A percentile compares a stretch with the other conserved stretches of the same genome.
phyloP scores from a whole-genome alignment of 345 rosid species.

The Rhodamnia argentea region DNA sequence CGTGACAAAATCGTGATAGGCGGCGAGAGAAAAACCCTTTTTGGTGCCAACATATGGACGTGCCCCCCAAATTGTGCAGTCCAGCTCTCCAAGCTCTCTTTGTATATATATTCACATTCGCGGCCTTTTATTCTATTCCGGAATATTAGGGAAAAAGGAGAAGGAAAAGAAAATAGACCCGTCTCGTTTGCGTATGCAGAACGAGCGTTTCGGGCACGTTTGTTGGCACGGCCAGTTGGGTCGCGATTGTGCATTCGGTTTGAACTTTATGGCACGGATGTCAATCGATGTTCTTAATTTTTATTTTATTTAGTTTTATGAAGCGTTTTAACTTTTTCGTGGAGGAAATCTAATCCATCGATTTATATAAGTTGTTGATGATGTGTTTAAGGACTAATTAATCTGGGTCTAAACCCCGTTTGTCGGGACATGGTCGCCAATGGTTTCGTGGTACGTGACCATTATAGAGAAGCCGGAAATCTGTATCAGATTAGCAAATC shows the following conservation, averaged over 20 bases:
- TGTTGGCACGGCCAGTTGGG: background rate
- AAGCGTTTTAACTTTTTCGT: too few species aligned
- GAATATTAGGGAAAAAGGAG: background rate
- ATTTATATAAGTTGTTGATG: background rate
- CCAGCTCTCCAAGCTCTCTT: background rate
- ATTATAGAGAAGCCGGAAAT: too few species aligned
- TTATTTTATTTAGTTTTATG: too few species aligned
- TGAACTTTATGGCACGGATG: background rate
- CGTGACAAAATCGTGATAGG: background rate
- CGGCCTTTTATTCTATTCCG: background rate
- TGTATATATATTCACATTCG: background rate
- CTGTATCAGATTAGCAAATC: too few species aligned
- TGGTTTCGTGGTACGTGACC: too few species aligned
- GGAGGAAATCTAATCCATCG: background rate
- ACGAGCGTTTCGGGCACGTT: background rate
- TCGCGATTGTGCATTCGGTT: background rate
- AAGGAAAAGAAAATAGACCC: background rate
- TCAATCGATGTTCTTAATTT: background rate
- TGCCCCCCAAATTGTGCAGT: background rate
- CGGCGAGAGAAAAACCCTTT: background rate
- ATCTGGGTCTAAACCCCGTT: too few species aligned
- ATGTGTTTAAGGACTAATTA: too few species aligned
- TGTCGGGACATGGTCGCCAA: too few species aligned
- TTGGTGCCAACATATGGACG: background rate
- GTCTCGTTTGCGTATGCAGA: background rate